Evolutionary conservation across 257 asterid genomes (phyloP), one percentile per base, ranked within the genome.

Genomic region (Marsdenia floribunda): DNA sequence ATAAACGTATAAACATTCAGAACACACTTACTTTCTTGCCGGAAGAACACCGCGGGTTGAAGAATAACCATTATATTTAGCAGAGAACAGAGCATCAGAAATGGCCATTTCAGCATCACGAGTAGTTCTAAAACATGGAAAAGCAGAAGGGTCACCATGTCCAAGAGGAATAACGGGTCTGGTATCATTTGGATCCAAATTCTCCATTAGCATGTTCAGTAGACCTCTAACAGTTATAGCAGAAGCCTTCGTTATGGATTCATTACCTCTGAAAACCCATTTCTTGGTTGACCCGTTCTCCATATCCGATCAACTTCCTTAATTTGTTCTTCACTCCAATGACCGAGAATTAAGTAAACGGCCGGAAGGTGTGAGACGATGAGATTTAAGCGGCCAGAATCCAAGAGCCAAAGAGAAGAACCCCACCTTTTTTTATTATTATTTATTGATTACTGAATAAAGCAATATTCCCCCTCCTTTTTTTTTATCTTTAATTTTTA

Each of bases 101-200:
- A 91, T 52, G 68, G 96, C 98, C 37, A 86, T 88, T 57, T 79
- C 93, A 0, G 96, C 98, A 0, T 76, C 77, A 22, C 81, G 49
- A 33, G 90, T 22, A 61, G 96, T 91, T 35, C 89, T 83, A 58
- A 87, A 90, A 73, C 87, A 86, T 14, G 96, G 90, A 80, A 89
- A 91, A 24, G 92, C 80, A 73, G 98, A 93, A 5, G 98, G 98
- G 60, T 93, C 98, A 55, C 98, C 98, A 46, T 89, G 93, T 50
- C 88, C 96, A 38, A 93, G 88, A 15, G 90, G 91, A 70, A 93
- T 82, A 8, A 82, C 81, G 42, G 88, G 83, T 18, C 96, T 79
- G 15, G 85, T 6, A 12, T 87, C 96, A 18, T 74, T 68, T 0
- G 82, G 73, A 73, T 85, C 68, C 77, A 93, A 80, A 68, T 88